Conservation (phyloP, 257 asterid species). For the Plantago elongata region DNA sequence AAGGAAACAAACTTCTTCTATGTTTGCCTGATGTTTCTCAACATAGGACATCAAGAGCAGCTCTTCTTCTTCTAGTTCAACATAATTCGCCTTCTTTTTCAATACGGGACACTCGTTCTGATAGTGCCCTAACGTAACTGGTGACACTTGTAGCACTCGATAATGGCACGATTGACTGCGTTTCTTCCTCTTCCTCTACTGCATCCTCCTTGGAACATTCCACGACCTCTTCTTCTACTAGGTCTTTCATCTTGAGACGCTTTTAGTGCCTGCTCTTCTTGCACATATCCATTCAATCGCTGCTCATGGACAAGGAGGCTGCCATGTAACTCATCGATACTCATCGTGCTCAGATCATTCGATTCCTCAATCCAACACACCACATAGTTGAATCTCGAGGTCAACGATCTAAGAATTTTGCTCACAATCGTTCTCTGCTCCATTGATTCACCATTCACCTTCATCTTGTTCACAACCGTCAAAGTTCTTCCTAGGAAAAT, state of each 20-base stretch:
- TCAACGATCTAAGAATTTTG: conserved; percentile 10
- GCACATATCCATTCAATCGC: neutral
- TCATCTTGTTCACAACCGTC: conserved; percentile 16
- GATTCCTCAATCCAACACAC: conserved; percentile 13
- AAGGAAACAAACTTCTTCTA: conserved; percentile 12
- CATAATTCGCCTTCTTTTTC: conserved; percentile 10
- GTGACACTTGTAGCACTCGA: conserved; percentile 17
- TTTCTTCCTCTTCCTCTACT: conserved; percentile 9
- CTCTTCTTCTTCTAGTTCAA: conserved; percentile 13
- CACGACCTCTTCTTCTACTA: neutral
- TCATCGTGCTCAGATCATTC: neutral
- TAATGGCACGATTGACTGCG: neutral
- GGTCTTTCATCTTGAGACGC: neutral
- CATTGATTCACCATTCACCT: neutral
- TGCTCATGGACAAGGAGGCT: conserved; percentile 14
- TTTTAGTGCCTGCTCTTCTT: conserved; percentile 15
- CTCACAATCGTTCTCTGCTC: neutral
- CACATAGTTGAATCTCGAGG: conserved; percentile 5
- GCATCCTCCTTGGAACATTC: neutral
- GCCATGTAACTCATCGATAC: conserved; percentile 9
- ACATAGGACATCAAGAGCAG: conserved; percentile 11
- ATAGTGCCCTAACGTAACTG: conserved; percentile 13
- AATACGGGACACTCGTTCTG: conserved; percentile 11
- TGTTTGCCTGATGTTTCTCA: neutral
- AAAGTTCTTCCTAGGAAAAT: neutral